Conservation (phyloP, 768 basidiomycete genomes). For the Mycena alexandri region DNA sequence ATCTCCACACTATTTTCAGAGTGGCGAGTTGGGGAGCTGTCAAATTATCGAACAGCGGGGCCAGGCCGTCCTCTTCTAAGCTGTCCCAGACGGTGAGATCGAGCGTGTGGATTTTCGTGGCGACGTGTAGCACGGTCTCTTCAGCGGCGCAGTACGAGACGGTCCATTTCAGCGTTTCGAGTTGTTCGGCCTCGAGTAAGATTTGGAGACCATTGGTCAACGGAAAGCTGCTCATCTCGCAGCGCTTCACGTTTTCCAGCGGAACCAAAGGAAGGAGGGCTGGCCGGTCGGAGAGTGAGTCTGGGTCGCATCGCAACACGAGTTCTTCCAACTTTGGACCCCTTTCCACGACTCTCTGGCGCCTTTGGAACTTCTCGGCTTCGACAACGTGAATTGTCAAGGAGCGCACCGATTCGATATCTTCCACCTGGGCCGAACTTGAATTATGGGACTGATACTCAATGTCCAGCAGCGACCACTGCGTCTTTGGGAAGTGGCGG, state of each 20-base stretch:
- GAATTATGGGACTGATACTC: background rate
- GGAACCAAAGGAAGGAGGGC: conserved; percentile 7
- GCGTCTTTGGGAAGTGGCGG: background rate
- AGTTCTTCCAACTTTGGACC: conserved; percentile 11
- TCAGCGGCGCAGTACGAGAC: background rate
- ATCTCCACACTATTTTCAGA: conserved; percentile 14
- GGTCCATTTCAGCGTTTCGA: conserved; percentile 27
- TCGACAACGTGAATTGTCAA: conserved; percentile 1
- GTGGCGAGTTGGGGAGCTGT: conserved; percentile 12
- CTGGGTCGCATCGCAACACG: background rate
- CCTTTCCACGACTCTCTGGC: background rate
- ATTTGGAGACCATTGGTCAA: conserved; percentile 23
- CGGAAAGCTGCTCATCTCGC: conserved; percentile 16
- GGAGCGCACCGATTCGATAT: background rate
- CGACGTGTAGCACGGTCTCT: background rate
- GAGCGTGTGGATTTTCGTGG: conserved; percentile 12
- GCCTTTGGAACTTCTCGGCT: background rate
- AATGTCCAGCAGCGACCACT: conserved; percentile 7
- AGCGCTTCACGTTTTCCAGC: conserved; percentile 10
- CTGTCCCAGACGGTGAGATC: conserved; percentile 7
- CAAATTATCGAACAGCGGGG: conserved; percentile 11
- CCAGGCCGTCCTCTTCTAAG: background rate
- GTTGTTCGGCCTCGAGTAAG: conserved; percentile 2
- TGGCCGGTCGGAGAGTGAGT: background rate
- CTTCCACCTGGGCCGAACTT: background rate